Conservation (phyloP, 2,329 filamentous ascomycete genomes). For the Cladophialophora chaetospira region DNA sequence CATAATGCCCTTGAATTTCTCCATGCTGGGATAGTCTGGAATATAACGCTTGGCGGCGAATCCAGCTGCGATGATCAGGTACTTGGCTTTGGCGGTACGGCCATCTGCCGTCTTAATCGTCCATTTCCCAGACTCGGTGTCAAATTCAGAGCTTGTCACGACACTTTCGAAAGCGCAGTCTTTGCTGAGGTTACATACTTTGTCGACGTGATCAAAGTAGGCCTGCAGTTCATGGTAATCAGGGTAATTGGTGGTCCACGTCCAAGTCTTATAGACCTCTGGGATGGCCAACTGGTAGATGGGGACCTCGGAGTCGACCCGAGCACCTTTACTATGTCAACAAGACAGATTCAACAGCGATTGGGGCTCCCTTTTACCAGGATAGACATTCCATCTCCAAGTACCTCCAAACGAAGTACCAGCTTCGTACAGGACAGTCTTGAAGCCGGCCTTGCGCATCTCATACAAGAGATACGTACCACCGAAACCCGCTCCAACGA, state of each 20-base stretch:
- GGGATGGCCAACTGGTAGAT: constrained; percentile 53
- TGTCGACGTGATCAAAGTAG: constrained; percentile 53
- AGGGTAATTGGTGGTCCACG: constrained; percentile 39
- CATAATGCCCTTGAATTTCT: constrained; percentile 60
- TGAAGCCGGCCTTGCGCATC: constrained; percentile 54
- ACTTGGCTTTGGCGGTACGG: constrained; percentile 43
- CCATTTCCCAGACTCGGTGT: constrained; percentile 45
- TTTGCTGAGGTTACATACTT: constrained; percentile 47
- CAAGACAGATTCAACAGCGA: background rate
- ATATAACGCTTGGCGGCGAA: constrained; percentile 63
- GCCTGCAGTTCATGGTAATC: constrained; percentile 43
- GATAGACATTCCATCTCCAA: constrained; percentile 43
- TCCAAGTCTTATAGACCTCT: constrained; percentile 47
- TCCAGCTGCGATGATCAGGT: constrained; percentile 51
- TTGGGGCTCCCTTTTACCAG: constrained; percentile 29
- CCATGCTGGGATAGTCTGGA: constrained; percentile 59
- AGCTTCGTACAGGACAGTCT: constrained; percentile 56
- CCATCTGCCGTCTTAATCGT: constrained; percentile 47
- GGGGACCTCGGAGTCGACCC: constrained; percentile 51
- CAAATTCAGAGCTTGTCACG: constrained; percentile 46
- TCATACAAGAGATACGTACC: constrained; percentile 57
- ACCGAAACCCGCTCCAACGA: constrained; percentile 39
- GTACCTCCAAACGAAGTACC: constrained; percentile 47
- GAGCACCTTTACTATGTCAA: constrained; percentile 40
- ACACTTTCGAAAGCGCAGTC: constrained; percentile 49